These are phyloP conservation scores for Wickerhamiella occidentalis DNA, from an alignment of 805 yeast genomes.

Conservation along the genomic window DNA sequence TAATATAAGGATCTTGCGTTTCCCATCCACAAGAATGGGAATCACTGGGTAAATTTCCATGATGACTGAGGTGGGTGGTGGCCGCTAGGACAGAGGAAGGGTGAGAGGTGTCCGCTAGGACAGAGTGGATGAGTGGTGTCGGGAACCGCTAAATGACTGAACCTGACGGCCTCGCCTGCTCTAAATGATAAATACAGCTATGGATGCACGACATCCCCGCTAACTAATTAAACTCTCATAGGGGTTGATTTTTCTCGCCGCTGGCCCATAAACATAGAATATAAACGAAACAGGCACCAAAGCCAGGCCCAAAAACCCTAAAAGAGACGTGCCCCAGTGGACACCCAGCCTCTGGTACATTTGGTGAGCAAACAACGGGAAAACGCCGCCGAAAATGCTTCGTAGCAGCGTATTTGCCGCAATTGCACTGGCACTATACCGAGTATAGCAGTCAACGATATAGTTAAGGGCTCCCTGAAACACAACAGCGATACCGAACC, in stretches of 20 bases:
- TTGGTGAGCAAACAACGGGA: constrained; percentile 52
- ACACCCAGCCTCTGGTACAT: constrained; percentile 39
- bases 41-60: constrained; percentile 8
- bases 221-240: constrained; percentile 12
- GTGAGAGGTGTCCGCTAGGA: no score
- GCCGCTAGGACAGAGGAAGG: no score
- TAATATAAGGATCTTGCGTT: background rate
- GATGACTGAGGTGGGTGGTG: background rate
- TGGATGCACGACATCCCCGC: no score
- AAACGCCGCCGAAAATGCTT: constrained; percentile 45
- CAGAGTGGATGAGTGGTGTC: no score
- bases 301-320: constrained; percentile 36
- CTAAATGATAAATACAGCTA: no score
- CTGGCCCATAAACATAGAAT: constrained; percentile 38
- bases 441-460: constrained; percentile 48
- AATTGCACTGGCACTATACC: constrained; percentile 50
- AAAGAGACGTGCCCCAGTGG: constrained; percentile 44
- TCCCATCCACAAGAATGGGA: constrained; percentile 3
- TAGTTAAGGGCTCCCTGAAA: constrained; percentile 55
- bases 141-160: no score
- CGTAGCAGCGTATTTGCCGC: constrained; percentile 52
- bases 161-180: no score
- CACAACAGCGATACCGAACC: constrained; percentile 41
- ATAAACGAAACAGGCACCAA: constrained; percentile 41
- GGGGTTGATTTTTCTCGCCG: constrained; percentile 17